These are phyloP conservation scores for Microascus cirrosus DNA, from an alignment of 2,329 filamentous ascomycete genomes.

Conservation along the genomic window DNA sequence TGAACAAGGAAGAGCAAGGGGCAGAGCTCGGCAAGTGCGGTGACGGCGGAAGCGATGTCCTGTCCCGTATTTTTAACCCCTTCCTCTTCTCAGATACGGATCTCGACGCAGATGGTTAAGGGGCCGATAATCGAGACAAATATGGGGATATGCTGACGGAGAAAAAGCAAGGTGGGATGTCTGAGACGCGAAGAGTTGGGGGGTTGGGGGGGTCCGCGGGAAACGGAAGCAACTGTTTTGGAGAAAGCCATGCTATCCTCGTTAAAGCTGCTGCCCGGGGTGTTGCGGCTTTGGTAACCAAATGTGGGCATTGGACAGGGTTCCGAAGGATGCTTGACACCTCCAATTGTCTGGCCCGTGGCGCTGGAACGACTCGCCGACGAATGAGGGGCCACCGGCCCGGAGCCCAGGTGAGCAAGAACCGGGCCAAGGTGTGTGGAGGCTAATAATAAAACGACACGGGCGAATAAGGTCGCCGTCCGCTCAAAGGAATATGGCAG, in stretches of 20 bases:
- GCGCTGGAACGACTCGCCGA: not conserved
- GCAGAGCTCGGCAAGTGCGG: no score
- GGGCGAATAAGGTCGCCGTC: not conserved
- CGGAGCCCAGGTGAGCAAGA: not conserved
- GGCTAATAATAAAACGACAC: not conserved
- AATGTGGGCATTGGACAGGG: not conserved
- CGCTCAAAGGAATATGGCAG: not conserved
- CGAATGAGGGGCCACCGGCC: not conserved
- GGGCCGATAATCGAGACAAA: not conserved
- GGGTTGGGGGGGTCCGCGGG: not conserved
- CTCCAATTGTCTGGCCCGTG: not conserved
- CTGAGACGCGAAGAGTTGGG: not conserved
- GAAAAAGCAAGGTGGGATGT: not conserved
- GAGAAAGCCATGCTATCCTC: not conserved
- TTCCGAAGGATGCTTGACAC: not conserved
- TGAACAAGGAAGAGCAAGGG: no score
- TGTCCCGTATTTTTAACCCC: no score
- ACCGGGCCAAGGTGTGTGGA: not conserved
- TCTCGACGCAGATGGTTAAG: not conserved
- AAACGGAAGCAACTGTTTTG: not conserved
- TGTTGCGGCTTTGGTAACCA: not conserved
- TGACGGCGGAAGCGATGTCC: no score
- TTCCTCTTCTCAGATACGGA: no score
- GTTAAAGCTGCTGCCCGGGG: not conserved
- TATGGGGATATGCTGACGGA: not conserved